A percentile compares a stretch with the other conserved stretches of the same genome.
These are phyloP conservation scores for Eimeria brunetti DNA, from an alignment of 169 alveolate species.

Conservation along the genomic window DNA sequence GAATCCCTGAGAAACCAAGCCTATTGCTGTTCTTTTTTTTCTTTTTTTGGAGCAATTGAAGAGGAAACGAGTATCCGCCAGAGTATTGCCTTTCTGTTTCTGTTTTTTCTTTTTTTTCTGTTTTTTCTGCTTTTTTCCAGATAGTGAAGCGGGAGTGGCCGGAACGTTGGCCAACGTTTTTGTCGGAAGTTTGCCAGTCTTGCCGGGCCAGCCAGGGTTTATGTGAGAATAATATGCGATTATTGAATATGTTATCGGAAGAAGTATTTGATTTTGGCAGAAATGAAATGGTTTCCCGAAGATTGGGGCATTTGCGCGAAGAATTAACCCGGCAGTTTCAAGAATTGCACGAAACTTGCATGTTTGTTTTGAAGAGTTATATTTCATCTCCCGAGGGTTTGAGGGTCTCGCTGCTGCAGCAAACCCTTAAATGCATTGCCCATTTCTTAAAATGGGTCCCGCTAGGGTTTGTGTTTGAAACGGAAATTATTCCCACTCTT, in stretches of 20 bases:
- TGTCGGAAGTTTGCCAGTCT: conserved; percentile 98
- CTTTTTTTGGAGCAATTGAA: background rate
- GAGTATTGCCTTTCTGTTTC: too few species aligned
- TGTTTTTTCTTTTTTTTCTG: background rate
- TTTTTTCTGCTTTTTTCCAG: conserved; percentile 78
- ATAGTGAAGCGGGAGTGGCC: conserved; percentile 99
- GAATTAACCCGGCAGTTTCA: conserved; percentile 87
- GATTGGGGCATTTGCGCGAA: conserved; percentile 89
- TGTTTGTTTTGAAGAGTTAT: conserved; percentile 92
- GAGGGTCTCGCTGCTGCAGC: conserved; percentile 90
- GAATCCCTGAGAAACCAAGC: too few species aligned
- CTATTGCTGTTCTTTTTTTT: background rate
- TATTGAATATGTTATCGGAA: conserved; percentile 95
- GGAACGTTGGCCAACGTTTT: conserved; percentile 98
- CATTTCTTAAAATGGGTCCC: conserved; percentile 98
- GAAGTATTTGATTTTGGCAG: conserved; percentile 95
- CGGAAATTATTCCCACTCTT: conserved; percentile 88
- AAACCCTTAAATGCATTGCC: conserved; percentile 94
- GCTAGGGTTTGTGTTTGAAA: conserved; percentile 94
- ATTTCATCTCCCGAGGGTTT: conserved; percentile 89
- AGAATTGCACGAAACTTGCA: conserved; percentile 92
- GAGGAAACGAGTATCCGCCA: too few species aligned
- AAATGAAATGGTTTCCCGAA: conserved; percentile 92
- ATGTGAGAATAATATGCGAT: conserved; percentile 98
- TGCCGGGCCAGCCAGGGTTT: conserved; percentile 96